Evolutionary conservation across 2,329 filamentous ascomycete species (phyloP), one percentile per base, ranked within the genome.

Genomic region (Ophiostoma fasciatum): DNA sequence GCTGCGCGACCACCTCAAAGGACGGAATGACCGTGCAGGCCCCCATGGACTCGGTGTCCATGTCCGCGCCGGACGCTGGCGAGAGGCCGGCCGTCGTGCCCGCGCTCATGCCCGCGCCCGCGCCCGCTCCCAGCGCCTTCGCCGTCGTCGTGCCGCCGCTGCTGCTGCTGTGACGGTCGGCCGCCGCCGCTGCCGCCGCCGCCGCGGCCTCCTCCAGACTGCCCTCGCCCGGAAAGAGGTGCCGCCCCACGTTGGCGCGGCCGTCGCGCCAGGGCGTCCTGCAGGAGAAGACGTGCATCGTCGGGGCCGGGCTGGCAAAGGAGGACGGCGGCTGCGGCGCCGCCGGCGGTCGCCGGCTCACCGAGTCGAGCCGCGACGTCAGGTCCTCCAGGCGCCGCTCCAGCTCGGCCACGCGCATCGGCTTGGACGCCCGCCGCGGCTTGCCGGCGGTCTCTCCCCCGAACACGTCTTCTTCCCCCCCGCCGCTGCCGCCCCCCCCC

Each of bases 331-430:
- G 6, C 20, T 5, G 20, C 20, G 6, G 6, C 20, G 20, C 6
- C 20, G 6, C 20, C 20, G 20, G 20, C 25, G 25, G 4, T 13
- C 11, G 19, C 20, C 17, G 33, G 40, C 25, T 37, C 34, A 45
- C 47, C 10, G 47, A 47, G 41, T 59, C 55, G 28, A 67, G 55
- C 33, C 63, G 60, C 2, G 60, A 60, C 3, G 62, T 64, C 37
- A 68, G 52, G 47, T 66, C 61, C 40, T 67, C 57, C 1, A 68
- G 55, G 1, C 64, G 56, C 48, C 61, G 62, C 49, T 68, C 64
- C 10, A 68, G 55, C 49, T 67, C 63, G 14, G 64, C 59, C 28
- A 68, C 63, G 31, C 63, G 54, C 14, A 62, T 67, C 13, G 62
- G 54, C 49, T 62, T 65, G 28, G 58, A 7, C 10, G 14, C 22